Percentiles rank a stretch among this genome's conserved stretches.
phyloP scores from a whole-genome alignment of 176 grass and related monocot species.

The Oryza longistaminata region DNA sequence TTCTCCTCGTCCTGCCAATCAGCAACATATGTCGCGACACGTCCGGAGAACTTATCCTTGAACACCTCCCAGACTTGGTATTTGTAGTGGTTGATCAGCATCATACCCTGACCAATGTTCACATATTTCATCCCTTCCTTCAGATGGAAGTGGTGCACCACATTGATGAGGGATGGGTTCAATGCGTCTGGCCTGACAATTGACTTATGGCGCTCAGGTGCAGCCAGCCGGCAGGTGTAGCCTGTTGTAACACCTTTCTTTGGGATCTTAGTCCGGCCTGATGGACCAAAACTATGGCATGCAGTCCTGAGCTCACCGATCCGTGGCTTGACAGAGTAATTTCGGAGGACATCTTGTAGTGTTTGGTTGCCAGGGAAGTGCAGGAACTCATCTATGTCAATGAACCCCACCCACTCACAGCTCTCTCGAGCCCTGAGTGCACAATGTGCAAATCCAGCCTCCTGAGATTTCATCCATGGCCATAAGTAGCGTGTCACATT shows the following conservation, averaged over 20 bases:
- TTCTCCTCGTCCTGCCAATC: constrained; percentile 98
- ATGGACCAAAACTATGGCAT: constrained; percentile 96
- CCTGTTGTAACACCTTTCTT: constrained; percentile 59
- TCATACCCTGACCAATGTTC: constrained; percentile 73
- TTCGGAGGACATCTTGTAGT: constrained; percentile 57
- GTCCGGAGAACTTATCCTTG: constrained; percentile 89
- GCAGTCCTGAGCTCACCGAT: constrained; percentile 76
- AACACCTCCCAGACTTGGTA: constrained; percentile 99
- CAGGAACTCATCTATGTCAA: constrained; percentile 89
- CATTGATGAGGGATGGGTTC: constrained; percentile 85
- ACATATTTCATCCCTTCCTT: constrained; percentile 78
- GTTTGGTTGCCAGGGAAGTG: constrained; percentile 70
- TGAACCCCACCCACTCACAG: constrained; percentile 91
- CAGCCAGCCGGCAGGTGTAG: constrained; percentile 78
- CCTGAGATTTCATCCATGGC: constrained; percentile 97
- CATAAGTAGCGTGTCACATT: constrained; percentile 71
- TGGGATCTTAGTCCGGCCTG: constrained; percentile 66
- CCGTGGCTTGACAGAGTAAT: constrained; percentile 61
- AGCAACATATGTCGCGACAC: constrained; percentile 87
- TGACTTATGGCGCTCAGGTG: constrained; percentile 86
- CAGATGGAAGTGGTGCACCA: constrained; percentile 97
- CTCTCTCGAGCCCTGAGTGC: constrained; percentile 71
- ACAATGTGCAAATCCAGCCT: constrained; percentile 95
- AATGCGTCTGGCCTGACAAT: constrained; percentile 72
- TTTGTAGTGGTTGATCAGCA: constrained; percentile 98